Evolutionary conservation across 306 rosid genomes (phyloP).

Genomic region (Ormosia emarginata): DNA sequence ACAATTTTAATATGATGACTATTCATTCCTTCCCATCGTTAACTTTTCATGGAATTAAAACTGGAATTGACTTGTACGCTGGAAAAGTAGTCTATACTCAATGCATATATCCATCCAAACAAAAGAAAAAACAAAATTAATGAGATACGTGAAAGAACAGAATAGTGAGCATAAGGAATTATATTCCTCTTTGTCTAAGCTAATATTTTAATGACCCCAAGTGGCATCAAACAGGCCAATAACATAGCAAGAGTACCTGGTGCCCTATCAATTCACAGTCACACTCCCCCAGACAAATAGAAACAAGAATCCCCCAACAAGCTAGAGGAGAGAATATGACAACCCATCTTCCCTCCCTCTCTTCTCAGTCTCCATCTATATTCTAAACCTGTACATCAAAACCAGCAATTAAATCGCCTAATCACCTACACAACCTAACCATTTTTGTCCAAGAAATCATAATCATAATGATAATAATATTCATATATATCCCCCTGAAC

Average conservation of each 20-base stretch:
- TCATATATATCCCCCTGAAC: background rate
- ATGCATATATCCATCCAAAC: background rate
- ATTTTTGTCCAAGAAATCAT: background rate
- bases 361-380: background rate
- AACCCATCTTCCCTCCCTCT: conserved; percentile 20
- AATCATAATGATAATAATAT: background rate
- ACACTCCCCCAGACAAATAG: conserved; percentile 35
- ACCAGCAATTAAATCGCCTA: conserved; percentile 37
- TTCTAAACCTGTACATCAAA: conserved; percentile 40
- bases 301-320: conserved; percentile 40
- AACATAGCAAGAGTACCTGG: conserved; percentile 29
- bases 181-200: conserved; percentile 8
- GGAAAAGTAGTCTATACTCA: background rate
- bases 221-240: conserved; percentile 29
- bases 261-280: conserved; percentile 38
- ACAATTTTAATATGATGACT: background rate
- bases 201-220: conserved; percentile 16
- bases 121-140: background rate
- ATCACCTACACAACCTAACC: conserved; percentile 40
- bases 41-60: background rate
- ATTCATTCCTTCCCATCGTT: background rate
- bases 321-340: conserved; percentile 41
- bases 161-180: background rate
- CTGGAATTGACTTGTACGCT: background rate
- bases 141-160: background rate